These are phyloP conservation scores for Nannochloris sp. DNA, from an alignment of 139 green algal species.

Conservation along the genomic window DNA sequence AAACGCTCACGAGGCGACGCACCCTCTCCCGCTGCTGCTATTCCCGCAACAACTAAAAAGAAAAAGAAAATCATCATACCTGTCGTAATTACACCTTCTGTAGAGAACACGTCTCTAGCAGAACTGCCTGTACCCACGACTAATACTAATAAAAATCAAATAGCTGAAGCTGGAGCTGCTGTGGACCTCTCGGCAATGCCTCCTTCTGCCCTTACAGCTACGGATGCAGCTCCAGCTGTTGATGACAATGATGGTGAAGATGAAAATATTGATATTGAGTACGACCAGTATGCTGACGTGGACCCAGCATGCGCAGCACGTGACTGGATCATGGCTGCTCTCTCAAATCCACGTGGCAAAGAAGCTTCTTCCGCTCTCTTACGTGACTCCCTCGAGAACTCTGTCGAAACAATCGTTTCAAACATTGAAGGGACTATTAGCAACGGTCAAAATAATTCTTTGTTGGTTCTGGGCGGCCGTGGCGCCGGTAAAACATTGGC, in stretches of 20 bases:
- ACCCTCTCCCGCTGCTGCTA: neutral
- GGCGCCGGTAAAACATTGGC: constrained; percentile 50
- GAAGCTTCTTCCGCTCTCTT: neutral
- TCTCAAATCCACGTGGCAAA: constrained; percentile 1
- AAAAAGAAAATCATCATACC: neutral
- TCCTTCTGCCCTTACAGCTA: neutral
- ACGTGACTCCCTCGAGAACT: neutral
- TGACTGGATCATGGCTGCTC: neutral
- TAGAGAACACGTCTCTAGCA: neutral
- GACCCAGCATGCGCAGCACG: neutral
- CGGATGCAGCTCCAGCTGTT: neutral
- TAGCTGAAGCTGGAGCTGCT: neutral
- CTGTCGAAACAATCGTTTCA: neutral
- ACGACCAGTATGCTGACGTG: neutral
- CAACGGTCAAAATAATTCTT: constrained; percentile 20
- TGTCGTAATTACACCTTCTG: neutral
- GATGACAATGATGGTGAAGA: neutral
- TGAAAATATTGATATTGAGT: neutral
- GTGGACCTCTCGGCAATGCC: neutral
- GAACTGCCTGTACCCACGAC: neutral
- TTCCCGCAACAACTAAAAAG: neutral
- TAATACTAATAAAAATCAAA: neutral
- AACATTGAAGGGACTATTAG: constrained; percentile 13
- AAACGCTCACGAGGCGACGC: no score
- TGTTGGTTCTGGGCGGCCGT: constrained; percentile 38